Conservation (phyloP, 2,329 filamentous ascomycete species). For the Pezicula carpinea region DNA sequence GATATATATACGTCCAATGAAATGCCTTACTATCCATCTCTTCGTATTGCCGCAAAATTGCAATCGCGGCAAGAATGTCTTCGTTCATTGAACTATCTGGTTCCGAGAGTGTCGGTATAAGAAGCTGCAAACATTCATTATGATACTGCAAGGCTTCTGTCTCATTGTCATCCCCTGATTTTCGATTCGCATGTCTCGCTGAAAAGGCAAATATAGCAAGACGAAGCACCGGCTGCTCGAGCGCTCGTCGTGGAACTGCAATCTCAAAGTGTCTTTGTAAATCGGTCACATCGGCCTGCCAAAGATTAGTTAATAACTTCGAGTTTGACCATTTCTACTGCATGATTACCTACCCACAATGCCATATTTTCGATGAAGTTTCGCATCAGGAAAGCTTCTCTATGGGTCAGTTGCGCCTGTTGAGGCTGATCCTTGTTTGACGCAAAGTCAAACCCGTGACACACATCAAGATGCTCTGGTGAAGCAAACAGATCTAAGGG, state of each 20-base stretch:
- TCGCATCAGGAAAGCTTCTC: not conserved
- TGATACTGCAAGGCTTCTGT: not conserved
- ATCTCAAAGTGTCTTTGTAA: not conserved
- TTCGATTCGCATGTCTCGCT: not conserved
- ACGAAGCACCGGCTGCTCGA: not conserved
- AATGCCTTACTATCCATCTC: not conserved
- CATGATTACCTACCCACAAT: not conserved
- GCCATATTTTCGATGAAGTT: constrained; percentile 1
- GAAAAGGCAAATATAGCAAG: constrained; percentile 1
- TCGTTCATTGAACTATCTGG: not conserved
- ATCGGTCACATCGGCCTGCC: constrained; percentile 1
- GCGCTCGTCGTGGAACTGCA: not conserved
- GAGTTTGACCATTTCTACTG: not conserved
- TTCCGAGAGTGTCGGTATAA: not conserved
- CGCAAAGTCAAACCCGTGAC: not conserved
- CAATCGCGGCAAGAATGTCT: not conserved
- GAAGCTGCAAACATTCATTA: not conserved
- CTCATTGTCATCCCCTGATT: not conserved
- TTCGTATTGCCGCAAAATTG: not conserved
- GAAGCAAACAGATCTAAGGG: not conserved
- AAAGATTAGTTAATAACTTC: not conserved
- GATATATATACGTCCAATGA: not conserved
- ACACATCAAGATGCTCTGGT: not conserved
- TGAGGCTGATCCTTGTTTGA: not conserved
- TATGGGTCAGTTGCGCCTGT: not conserved